Evolutionary conservation across 192 early-diverging fungal species (phyloP), one percentile per base, ranked within the genome.

Genomic region (Borealophlyctis nickersoniae): DNA sequence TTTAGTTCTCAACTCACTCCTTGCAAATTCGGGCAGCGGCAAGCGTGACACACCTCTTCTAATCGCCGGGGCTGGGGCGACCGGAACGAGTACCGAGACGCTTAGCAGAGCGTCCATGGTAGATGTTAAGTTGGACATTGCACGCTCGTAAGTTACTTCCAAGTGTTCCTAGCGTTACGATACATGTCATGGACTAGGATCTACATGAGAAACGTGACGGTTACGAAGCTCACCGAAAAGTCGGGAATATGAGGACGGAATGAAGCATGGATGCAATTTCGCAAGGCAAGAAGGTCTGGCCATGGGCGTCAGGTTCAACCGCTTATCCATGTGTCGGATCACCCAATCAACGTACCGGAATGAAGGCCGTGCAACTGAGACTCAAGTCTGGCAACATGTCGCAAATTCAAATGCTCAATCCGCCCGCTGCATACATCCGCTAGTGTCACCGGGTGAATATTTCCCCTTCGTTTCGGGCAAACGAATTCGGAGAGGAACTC

Each of bases 401-500:
- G n/a, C 56, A 65, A 28, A 58, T 56, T 55, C 3, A 65, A 33
- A 27, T 65, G 64, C 5, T 36, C 56, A 9, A 31, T 58, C 16
- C 57, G 26, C 4, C 32, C 51, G 4, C 36, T 14, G 1, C 30
- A 3, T 2, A 65, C 32, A 45, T 58, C 53, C 2, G 49, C 49
- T 23, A 49, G 39, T 9, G 26, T 27, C 55, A 64, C 62, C 24
- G 13, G 11, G 5, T 5, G 7, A 11, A 53, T 7, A 7, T 13
- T 23, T 24, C 27, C 2, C 49, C 29, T 9, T 7, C 51, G 24
- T 56, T 55, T 35, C 33, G 28, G 52, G 11, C 13, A 55, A 27
- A 65, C 35, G 48, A 65, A 65, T 7, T 65, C 64, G 9, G 64
- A 54, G n/a, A 55, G 34, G 36, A 57, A 65, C 27, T 58, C 26